A percentile compares a stretch with the other conserved stretches of the same genome.
These are phyloP conservation scores for Mycosphaerella arachidis DNA, from an alignment of 2,329 filamentous ascomycete genomes.

Conservation along the genomic window DNA sequence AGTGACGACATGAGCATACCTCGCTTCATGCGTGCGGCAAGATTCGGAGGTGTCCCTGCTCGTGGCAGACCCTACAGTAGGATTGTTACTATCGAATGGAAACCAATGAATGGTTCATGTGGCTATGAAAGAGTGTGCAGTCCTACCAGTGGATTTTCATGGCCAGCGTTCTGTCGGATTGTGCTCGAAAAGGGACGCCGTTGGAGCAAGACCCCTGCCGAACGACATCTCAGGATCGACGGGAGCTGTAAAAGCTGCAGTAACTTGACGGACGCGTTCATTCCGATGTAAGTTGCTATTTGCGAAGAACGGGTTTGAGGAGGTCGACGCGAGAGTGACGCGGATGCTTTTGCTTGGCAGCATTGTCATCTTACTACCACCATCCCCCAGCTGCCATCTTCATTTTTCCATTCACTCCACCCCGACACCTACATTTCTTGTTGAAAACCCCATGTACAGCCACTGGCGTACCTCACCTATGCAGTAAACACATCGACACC, in stretches of 20 bases:
- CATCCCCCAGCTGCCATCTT: too few species aligned
- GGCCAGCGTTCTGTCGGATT: slow-evolving; percentile 46
- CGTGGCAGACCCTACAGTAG: slow-evolving; percentile 70
- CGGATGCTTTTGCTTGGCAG: not conserved
- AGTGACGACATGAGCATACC: slow-evolving; percentile 31
- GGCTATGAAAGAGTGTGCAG: not conserved
- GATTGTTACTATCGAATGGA: not conserved
- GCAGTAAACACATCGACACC: too few species aligned
- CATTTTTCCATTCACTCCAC: too few species aligned
- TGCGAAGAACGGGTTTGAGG: not conserved
- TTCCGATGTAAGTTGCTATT: not conserved
- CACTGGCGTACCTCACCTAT: too few species aligned
- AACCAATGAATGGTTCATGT: not conserved
- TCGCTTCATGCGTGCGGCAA: slow-evolving; percentile 68
- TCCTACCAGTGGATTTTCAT: slow-evolving; percentile 84
- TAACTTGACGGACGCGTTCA: not conserved
- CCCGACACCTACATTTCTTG: too few species aligned
- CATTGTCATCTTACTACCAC: not conserved
- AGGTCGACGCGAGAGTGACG: not conserved
- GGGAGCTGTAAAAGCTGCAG: slow-evolving; percentile 8
- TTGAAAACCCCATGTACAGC: too few species aligned
- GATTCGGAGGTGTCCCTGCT: slow-evolving; percentile 59
- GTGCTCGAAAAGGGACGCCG: slow-evolving; percentile 55
- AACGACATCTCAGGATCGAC: slow-evolving; percentile 3
- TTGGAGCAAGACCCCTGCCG: not conserved